Base-by-base conservation (phyloP, 164 flowering plant species). In the Cinnamomum micranthum region DNA sequence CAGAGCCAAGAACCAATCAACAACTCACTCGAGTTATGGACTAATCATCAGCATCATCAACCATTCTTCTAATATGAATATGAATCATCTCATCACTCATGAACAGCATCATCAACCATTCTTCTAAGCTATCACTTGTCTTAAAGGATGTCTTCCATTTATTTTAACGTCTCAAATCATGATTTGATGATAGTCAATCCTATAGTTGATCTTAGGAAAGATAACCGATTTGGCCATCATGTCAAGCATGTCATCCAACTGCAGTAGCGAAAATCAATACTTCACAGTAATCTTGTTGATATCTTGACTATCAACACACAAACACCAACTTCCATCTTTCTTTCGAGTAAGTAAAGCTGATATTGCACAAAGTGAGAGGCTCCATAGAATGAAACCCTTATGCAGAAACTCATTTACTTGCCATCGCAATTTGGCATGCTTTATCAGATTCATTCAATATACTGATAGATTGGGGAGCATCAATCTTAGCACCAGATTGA, bases 241-340 rank as follows among this genome's bases (percentile, higher is more conserved):
- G 51, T 35, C 71, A 5, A 33, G 25, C 27, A 41, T 69, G 28
- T 69, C 71, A 69, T 69, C 55, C 14, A 41, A 69, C 11, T 7
- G 19, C 13, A 50, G 50, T 0, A 33, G 31, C 23, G 17, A 24
- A 69, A 47, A 33, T 41, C 71, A 0, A 33, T 35, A 33, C 55
- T 35, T 69, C 22, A 41, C 27, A 28, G 71, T 69, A 12, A 69
- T 69, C 51, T 69, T 41, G 24, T 69, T 33, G 23, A 69, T 33
- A 12, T 15, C 11, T 13, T 9, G 6, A 20, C 12, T 31, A 2
- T 14, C 11, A 35, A 69, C 24, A 47, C 55, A 69, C 35, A 47
- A 41, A 9, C 51, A 6, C 51, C 71, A 69, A 2, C 15, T 69
- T 2, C 71, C 24, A 69, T 69, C 19, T 33, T 69, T 41, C 55